Evolutionary conservation across 2,329 filamentous ascomycete species (phyloP).

Genomic region (Beauveria caledonica): DNA sequence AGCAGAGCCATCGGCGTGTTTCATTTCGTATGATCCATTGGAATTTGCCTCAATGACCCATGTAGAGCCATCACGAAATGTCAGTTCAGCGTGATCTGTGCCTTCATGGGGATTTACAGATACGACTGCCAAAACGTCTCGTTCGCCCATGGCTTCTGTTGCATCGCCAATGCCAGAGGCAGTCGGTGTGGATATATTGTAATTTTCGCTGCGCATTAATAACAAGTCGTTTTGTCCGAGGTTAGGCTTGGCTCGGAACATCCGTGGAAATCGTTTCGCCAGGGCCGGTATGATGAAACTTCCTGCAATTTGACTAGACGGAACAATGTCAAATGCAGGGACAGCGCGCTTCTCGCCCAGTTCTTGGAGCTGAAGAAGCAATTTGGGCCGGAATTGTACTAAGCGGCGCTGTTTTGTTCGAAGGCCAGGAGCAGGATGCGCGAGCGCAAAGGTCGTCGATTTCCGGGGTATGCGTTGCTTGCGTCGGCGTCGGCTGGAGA

Average conservation of each 20-base stretch:
- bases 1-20: conserved; percentile 49
- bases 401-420: conserved; percentile 56
- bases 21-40: conserved; percentile 59
- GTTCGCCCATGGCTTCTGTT: conserved; percentile 38
- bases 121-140: conserved; percentile 58
- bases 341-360: conserved; percentile 53
- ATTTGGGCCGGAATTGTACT: conserved; percentile 56
- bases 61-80: conserved; percentile 53
- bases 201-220: conserved; percentile 62
- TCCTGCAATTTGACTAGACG: conserved; percentile 51
- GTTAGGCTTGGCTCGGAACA: conserved; percentile 55
- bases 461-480: conserved; percentile 41
- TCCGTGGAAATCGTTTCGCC: conserved; percentile 51
- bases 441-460: conserved; percentile 58
- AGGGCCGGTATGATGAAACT: conserved; percentile 50
- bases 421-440: conserved; percentile 55
- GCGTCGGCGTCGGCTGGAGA: conserved; percentile 28
- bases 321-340: conserved; percentile 66
- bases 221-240: conserved; percentile 63
- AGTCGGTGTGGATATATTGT: conserved; percentile 29
- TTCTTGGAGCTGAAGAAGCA: conserved; percentile 65
- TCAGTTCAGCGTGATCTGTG: conserved; percentile 54
- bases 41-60: conserved; percentile 47
- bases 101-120: conserved; percentile 45
- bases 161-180: conserved; percentile 30